A percentile compares a stretch with the other conserved stretches of the same genome.
These are phyloP conservation scores for Kitagawia praeruptora DNA, from an alignment of 129 eudicot species.

Conservation along the genomic window DNA sequence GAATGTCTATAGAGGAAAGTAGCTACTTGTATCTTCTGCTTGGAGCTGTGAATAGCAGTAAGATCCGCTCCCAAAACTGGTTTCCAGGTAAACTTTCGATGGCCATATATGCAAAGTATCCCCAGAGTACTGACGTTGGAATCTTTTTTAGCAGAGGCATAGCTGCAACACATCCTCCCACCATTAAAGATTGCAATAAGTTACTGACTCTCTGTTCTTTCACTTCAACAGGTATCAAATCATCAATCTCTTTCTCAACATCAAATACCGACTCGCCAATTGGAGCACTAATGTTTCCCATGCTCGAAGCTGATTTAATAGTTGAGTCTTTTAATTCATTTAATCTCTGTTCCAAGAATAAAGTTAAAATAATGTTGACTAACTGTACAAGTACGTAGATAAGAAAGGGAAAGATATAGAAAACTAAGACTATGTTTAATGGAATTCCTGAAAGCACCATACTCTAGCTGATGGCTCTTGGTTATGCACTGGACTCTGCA, in stretches of 20 bases:
- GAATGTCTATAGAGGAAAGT: neutral
- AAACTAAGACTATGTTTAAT: neutral
- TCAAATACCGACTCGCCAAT: constrained; percentile 16
- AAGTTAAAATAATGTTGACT: neutral
- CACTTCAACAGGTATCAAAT: constrained; percentile 14
- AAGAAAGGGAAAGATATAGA: neutral
- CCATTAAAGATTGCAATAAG: constrained; percentile 12
- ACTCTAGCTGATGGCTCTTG: constrained; percentile 15
- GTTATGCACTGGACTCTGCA: constrained; percentile 13
- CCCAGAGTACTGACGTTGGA: constrained; percentile 15
- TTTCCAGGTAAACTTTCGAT: constrained; percentile 16
- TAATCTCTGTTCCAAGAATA: constrained; percentile 5
- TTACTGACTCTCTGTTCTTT: constrained; percentile 15
- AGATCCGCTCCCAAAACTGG: constrained; percentile 15
- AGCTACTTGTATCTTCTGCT: constrained; percentile 18
- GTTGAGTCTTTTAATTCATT: constrained; percentile 13
- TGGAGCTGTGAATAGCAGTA: constrained; percentile 13
- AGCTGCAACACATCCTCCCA: constrained; percentile 17
- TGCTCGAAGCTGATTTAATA: neutral
- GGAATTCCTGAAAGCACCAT: neutral
- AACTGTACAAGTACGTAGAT: neutral
- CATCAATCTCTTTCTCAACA: constrained; percentile 15
- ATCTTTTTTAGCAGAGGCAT: constrained; percentile 17
- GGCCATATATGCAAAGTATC: constrained; percentile 16
- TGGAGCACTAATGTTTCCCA: constrained; percentile 8